phyloP scores from a whole-genome alignment of 345 rosid species.

The Zanthoxylum bungeanum region DNA sequence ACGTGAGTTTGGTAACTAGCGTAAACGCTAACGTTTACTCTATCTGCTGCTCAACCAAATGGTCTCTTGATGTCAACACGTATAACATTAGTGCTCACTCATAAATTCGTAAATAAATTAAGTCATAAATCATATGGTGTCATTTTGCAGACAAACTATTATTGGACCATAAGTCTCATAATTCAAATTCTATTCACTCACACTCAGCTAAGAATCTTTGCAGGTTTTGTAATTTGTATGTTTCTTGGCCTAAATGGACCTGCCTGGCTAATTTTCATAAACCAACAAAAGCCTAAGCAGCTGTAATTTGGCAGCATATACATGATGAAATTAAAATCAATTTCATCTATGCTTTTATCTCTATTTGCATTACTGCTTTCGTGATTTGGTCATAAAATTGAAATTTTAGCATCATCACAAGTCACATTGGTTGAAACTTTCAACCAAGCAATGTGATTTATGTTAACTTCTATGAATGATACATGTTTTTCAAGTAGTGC shows the following conservation, averaged over 20 bases:
- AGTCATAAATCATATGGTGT: too few relatives aligned
- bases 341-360: background rate
- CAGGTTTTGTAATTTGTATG: too few relatives aligned
- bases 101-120: too few relatives aligned
- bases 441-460: background rate
- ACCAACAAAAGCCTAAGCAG: too few relatives aligned
- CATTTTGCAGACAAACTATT: too few relatives aligned
- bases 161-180: too few relatives aligned
- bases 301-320: constrained; percentile 11
- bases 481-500: constrained; percentile 1
- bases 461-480: background rate
- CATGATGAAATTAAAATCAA: background rate
- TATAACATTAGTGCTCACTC: too few relatives aligned
- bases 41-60: too few relatives aligned
- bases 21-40: too few relatives aligned
- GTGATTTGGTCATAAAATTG: constrained; percentile 25
- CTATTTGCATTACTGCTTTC: constrained; percentile 25
- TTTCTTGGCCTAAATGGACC: constrained; percentile 22
- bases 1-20: too few relatives aligned
- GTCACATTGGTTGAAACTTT: constrained; percentile 10
- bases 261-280: background rate
- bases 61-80: too few relatives aligned
- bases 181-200: background rate
- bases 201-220: constrained; percentile 41
- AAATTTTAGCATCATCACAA: too few relatives aligned